Conservation (phyloP, 1,284 basidiomycete genomes). For the Cryptococcus sp. region DNA sequence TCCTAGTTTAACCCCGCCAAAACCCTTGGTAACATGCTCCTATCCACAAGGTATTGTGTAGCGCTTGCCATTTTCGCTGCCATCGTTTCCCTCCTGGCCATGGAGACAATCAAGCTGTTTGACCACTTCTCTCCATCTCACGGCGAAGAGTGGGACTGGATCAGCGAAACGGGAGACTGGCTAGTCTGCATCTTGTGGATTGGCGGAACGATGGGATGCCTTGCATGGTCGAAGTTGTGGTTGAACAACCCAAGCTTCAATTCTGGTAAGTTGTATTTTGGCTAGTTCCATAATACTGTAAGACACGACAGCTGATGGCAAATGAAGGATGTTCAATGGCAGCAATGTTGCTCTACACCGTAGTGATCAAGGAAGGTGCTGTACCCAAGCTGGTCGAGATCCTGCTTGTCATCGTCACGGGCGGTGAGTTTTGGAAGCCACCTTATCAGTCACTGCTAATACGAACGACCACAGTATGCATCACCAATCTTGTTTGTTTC, state of each 20-base stretch:
- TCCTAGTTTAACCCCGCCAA: conserved; percentile 60
- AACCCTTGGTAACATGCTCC: conserved; percentile 85
- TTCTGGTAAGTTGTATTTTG: conserved; percentile 62
- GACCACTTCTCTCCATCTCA: conserved; percentile 56
- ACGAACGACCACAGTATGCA: conserved; percentile 51
- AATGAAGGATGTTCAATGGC: conserved; percentile 82
- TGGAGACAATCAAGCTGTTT: conserved; percentile 75
- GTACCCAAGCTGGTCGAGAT: conserved; percentile 71
- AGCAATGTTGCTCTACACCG: conserved; percentile 78
- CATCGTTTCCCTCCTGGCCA: conserved; percentile 79
- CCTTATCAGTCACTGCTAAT: too few relatives aligned
- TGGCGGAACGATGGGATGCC: conserved; percentile 73
- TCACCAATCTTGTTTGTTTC: conserved; percentile 83
- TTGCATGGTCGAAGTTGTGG: conserved; percentile 77
- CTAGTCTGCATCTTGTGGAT: conserved; percentile 72
- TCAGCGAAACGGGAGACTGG: conserved; percentile 51
- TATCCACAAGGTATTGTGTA: conserved; percentile 48
- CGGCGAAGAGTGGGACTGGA: conserved; percentile 42
- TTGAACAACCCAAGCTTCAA: conserved; percentile 88
- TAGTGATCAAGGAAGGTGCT: conserved; percentile 89
- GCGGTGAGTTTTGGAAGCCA: conserved; percentile 51
- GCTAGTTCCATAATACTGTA: not conserved
- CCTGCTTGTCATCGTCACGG: conserved; percentile 73
- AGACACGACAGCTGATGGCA: not conserved
- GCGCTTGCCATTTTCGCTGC: conserved; percentile 68